phyloP scores from a whole-genome alignment of 2,329 filamentous ascomycete genomes.

The Aspergillus nomiae region DNA sequence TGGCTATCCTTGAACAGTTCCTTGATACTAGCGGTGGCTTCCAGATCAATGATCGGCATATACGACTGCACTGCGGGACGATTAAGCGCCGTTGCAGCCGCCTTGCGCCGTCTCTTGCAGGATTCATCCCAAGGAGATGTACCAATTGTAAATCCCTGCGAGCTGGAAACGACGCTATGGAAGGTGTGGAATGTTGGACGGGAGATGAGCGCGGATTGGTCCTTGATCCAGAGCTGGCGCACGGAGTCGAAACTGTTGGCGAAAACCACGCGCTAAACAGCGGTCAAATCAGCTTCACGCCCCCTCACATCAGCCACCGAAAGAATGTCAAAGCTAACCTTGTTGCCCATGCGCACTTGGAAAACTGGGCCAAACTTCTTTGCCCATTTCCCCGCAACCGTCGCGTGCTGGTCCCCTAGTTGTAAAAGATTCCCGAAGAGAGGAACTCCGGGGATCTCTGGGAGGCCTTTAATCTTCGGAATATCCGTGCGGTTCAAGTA shows the following conservation, averaged over 20 bases:
- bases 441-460: constrained; percentile 63
- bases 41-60: constrained; percentile 80
- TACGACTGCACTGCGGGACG: constrained; percentile 75
- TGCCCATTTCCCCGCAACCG: constrained; percentile 58
- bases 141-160: constrained; percentile 79
- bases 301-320: constrained; percentile 8
- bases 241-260: constrained; percentile 78
- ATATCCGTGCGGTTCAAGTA: constrained; percentile 56
- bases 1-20: constrained; percentile 69
- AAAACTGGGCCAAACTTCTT: constrained; percentile 66
- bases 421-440: constrained; percentile 66
- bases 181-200: constrained; percentile 79
- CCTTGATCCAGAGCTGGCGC: constrained; percentile 72
- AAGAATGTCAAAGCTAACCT: constrained; percentile 41
- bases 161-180: constrained; percentile 74
- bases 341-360: constrained; percentile 69
- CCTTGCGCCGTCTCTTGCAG: constrained; percentile 75
- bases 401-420: constrained; percentile 60
- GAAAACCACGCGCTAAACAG: constrained; percentile 66
- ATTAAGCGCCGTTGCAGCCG: constrained; percentile 76
- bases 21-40: constrained; percentile 70
- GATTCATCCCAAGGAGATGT: constrained; percentile 83
- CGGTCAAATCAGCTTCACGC: neutral
- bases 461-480: constrained; percentile 63
- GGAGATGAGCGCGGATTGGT: constrained; percentile 76